Base-by-base conservation (phyloP, 306 rosid genomes). In the Prunus mongolica region DNA sequence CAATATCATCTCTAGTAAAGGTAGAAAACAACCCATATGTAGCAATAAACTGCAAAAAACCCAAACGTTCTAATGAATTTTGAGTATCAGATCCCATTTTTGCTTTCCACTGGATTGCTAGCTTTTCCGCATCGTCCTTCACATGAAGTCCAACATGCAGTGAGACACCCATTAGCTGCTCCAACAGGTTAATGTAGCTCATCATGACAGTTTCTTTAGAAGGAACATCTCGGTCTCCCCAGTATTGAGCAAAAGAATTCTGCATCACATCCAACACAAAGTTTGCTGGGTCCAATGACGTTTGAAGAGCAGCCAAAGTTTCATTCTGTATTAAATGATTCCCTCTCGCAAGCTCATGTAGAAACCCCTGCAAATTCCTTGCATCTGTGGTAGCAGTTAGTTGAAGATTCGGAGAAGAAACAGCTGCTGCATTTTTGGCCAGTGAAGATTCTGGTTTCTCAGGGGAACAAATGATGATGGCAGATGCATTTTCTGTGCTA, bases 41-140 rank as follows among this genome's bases (percentile, higher is more conserved):
- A 27, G 74, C 82, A 41, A 89, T 24, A 56, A 92, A 78, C 62
- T 73, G 84, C 66, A 92, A 78, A 80, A 88, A 87, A 54, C 77
- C 84, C 76, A 92, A 73, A 81, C 73, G 75, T 77, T 74, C 88
- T 74, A 73, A 64, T 28, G 83, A 80, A 69, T 82, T 65, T 70
- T 76, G 86, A 16, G 54, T 18, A 50, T 67, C 38, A 58, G 50
- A 67, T 64, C 55, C 32, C 52, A 86, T 76, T 73, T 71, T 78
- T 0, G 67, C 76, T 83, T 82, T 82, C 91, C 91, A 81, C 22
- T 72, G 75, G 68, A 69, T 6, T 49, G 89, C 92, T 19, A 92
- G 65, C 65, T 86, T 84, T 81, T 56, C 27, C 15, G 96, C 93
- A 78, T 78, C 82, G 24, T 81, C 79, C 61, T 79, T 79, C 44